Percentiles rank a stretch among this genome's conserved stretches.
phyloP scores from a whole-genome alignment of 192 early-diverging fungal species.

The Spizellomyces sp. region DNA sequence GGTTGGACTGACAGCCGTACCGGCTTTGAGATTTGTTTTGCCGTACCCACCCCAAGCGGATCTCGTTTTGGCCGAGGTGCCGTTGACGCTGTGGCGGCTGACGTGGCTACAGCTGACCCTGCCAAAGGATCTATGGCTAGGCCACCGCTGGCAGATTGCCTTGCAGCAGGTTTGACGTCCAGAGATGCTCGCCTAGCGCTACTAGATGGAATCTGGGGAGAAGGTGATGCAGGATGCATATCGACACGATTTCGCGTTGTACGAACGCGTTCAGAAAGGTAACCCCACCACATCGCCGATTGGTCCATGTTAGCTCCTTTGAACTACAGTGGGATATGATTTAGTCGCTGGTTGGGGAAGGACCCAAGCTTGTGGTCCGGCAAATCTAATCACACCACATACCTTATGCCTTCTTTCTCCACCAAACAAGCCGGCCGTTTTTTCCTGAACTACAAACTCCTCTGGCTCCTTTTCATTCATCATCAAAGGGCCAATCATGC shows the following conservation, averaged over 20 bases:
- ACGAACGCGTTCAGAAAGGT: constrained; percentile 27
- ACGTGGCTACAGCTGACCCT: background rate
- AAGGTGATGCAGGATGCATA: background rate
- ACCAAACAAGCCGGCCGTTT: constrained; percentile 43
- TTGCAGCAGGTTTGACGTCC: background rate
- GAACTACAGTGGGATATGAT: constrained; percentile 20
- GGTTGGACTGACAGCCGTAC: background rate
- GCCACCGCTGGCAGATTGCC: background rate
- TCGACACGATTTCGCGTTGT: constrained; percentile 6
- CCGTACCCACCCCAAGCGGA: background rate
- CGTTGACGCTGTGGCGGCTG: background rate
- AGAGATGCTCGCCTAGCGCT: background rate
- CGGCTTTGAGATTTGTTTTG: too few relatives aligned
- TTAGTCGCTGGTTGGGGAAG: background rate
- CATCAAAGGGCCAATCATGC: constrained; percentile 39
- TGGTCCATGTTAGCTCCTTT: constrained; percentile 38
- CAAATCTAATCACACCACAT: background rate
- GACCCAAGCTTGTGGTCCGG: background rate
- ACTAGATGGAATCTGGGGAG: background rate
- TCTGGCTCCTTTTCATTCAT: constrained; percentile 53
- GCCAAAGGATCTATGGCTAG: constrained; percentile 8
- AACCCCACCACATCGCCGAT: constrained; percentile 44
- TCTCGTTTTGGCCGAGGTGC: background rate
- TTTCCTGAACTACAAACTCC: constrained; percentile 47
- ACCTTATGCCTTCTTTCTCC: constrained; percentile 46